Evolutionary conservation across 441 rosid species (phyloP), one percentile per base, ranked within the genome.

Genomic region (Codiaeum variegatum): DNA sequence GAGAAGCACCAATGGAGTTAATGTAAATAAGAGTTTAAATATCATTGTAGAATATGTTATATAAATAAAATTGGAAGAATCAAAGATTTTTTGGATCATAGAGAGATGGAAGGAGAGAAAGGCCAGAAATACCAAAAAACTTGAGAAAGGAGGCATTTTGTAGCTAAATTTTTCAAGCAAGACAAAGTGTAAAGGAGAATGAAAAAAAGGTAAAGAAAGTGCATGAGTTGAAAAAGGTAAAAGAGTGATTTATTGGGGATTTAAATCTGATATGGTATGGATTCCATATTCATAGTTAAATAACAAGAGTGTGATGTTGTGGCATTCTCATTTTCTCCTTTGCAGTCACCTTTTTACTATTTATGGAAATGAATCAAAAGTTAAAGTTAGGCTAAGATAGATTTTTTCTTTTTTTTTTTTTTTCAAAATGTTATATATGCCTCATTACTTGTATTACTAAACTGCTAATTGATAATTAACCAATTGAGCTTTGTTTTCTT

Each of bases 71-170:
- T 75, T 38, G 58, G 79, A 81, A 83, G 99, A 90, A 92, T 91
- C 90, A 83, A 78, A 84, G 93, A 84, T 92, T 91, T 85, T 96
- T 86, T 84, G 84, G 91, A 82, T 77, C 74, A 79, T 78, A 79
- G 86, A 85, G 86, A 82, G 87, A 77, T 28, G n/a, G n/a, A n/a
- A n/a, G n/a, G n/a, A n/a, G n/a, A n/a, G n/a, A n/a, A n/a, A 79
- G 62, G 21, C 70, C 44, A n/a, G 80, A 97, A 93, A 89, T 93
- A 90, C 83, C 86, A 90, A 94, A 88, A 95, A 90, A 90, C 97
- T 91, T 96, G 92, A 89, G 93, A 82, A 84, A 91, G 87, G 95
- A 85, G 97, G 90, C 78, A 91, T 80, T 77, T 73, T 83, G 78
- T 87, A 78, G 92, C 83, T 86, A 86, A 87, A 84, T 84, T 83